Percentiles rank a stretch among this genome's conserved stretches.
Conservation (phyloP, 371 early-diverging fungal species). For the Mortierella sp. region DNA sequence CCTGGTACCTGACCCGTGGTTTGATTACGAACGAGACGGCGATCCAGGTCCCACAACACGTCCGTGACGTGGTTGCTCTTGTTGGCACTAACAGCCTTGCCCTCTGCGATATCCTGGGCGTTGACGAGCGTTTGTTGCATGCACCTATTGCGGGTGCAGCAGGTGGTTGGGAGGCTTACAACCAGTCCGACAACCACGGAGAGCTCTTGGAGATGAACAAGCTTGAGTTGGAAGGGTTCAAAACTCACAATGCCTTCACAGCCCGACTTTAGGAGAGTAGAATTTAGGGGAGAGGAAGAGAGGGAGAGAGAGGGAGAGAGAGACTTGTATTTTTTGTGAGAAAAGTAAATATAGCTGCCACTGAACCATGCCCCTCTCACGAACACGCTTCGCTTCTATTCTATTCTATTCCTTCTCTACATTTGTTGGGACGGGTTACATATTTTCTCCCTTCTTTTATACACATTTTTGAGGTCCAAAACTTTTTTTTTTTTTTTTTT, state of each 20-base stretch:
- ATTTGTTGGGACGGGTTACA: too few relatives aligned
- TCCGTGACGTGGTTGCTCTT: constrained; percentile 49
- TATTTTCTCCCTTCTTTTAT: neutral
- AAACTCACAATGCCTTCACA: neutral
- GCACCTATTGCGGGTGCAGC: constrained; percentile 69
- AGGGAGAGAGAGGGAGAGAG: too few relatives aligned
- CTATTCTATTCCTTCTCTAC: too few relatives aligned
- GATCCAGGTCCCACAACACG: constrained; percentile 30
- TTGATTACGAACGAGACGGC: constrained; percentile 55
- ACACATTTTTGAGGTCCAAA: neutral
- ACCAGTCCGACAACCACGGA: constrained; percentile 63
- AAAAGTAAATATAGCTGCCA: too few relatives aligned
- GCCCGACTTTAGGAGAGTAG: too few relatives aligned
- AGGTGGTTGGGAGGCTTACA: constrained; percentile 62
- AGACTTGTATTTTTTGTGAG: too few relatives aligned
- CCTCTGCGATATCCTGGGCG: constrained; percentile 62
- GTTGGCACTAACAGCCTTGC: constrained; percentile 56
- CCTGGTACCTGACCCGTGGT: constrained; percentile 58
- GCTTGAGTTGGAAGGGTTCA: constrained; percentile 20
- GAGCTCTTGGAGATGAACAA: constrained; percentile 34
- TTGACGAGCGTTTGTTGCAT: constrained; percentile 60
- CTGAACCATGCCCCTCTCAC: too few relatives aligned
- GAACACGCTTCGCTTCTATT: too few relatives aligned
- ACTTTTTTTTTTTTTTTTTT: neutral
- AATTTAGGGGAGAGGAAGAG: too few relatives aligned